A percentile compares a stretch with the other conserved stretches of the same genome.
These are phyloP conservation scores for Circinella umbellata DNA, from an alignment of 371 early-diverging fungal genomes.

Conservation along the genomic window DNA sequence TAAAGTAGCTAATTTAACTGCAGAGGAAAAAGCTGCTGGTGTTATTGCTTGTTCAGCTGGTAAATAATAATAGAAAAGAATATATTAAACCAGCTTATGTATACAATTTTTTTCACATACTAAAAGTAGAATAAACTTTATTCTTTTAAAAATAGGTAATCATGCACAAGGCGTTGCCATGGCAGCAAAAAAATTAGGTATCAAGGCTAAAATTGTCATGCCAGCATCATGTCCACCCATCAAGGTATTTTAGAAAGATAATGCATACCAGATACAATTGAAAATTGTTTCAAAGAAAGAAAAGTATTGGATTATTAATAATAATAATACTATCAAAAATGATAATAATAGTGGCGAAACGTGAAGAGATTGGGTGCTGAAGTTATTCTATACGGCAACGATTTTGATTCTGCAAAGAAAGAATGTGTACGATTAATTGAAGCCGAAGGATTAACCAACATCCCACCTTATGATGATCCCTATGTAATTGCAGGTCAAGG, in stretches of 20 bases:
- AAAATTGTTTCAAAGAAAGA: no score
- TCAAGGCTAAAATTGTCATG: constrained; percentile 97
- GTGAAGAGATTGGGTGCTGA: constrained; percentile 91
- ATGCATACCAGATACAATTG: no score
- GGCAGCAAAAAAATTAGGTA: constrained; percentile 89
- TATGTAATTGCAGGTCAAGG: constrained; percentile 61
- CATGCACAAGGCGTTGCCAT: constrained; percentile 96
- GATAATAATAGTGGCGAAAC: constrained; percentile 74
- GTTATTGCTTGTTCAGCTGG: constrained; percentile 97
- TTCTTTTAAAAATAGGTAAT: constrained; percentile 59
- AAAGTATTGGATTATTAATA: no score
- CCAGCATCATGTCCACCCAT: constrained; percentile 74
- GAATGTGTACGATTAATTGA: constrained; percentile 77
- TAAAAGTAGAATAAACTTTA: no score
- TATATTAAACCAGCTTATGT: neutral
- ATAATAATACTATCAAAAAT: neutral
- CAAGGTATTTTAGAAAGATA: constrained; percentile 31
- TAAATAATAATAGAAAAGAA: constrained; percentile 5
- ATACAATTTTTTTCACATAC: no score
- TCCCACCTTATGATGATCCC: constrained; percentile 97
- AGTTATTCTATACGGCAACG: constrained; percentile 86
- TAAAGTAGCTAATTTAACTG: constrained; percentile 78
- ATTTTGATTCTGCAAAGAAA: constrained; percentile 93
- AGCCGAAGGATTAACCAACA: constrained; percentile 81
- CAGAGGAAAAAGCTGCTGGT: constrained; percentile 79